Evolutionary conservation across 2,329 filamentous ascomycete species (phyloP).

Genomic region (Xylariaceae sp.): DNA sequence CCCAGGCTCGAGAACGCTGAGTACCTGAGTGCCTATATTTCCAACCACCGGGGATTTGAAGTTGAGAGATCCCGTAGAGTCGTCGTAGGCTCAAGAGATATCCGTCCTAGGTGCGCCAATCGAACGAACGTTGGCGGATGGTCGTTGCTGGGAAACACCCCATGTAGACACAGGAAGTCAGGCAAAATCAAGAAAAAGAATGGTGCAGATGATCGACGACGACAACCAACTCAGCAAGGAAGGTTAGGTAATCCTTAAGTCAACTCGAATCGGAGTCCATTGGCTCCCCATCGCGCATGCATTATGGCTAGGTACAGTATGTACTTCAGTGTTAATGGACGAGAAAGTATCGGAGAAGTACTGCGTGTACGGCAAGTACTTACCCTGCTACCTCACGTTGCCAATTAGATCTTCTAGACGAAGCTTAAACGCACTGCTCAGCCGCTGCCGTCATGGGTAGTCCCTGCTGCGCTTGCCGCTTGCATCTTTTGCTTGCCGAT

Average conservation of each 20-base stretch:
- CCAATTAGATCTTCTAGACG: slow-evolving; percentile 1
- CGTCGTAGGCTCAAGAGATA: slow-evolving; percentile 3
- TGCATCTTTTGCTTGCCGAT: neutral
- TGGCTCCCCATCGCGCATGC: too few relatives aligned
- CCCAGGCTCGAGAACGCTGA: neutral
- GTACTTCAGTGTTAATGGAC: neutral
- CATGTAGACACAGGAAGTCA: slow-evolving; percentile 18
- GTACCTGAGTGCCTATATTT: too few relatives aligned
- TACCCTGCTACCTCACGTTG: too few relatives aligned
- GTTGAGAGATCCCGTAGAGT: slow-evolving; percentile 4
- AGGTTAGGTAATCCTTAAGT: neutral
- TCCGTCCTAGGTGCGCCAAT: neutral
- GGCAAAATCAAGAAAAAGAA: slow-evolving; percentile 14
- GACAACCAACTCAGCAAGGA: slow-evolving; percentile 3
- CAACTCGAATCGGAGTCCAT: neutral
- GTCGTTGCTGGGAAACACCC: slow-evolving; percentile 10
- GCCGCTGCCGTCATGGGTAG: neutral
- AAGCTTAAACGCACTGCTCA: neutral
- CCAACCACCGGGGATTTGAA: neutral
- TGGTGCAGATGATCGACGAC: slow-evolving; percentile 2
- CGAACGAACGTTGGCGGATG: slow-evolving; percentile 5
- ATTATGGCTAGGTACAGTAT: neutral
- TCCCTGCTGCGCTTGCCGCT: neutral
- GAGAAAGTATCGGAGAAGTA: neutral
- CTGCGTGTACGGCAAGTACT: neutral